These are phyloP conservation scores for Penicillium crustosum DNA, from an alignment of 2,329 filamentous ascomycete genomes.

Conservation along the genomic window DNA sequence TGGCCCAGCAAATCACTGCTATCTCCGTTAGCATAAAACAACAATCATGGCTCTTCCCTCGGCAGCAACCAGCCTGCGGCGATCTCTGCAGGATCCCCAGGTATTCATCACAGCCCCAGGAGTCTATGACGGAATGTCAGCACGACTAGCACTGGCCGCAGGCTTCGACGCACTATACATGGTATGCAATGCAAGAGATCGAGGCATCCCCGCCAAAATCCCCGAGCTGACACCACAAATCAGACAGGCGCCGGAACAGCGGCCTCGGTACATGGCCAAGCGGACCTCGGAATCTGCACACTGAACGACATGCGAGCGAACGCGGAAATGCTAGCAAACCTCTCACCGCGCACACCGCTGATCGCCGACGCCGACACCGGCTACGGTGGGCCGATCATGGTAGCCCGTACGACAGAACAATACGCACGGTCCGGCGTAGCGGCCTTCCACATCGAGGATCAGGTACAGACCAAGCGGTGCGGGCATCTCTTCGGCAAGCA, in stretches of 20 bases:
- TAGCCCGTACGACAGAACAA: slow-evolving; percentile 50
- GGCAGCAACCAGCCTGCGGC: slow-evolving; percentile 36
- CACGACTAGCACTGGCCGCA: slow-evolving; percentile 49
- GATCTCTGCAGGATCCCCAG: slow-evolving; percentile 33
- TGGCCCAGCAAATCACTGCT: neutral
- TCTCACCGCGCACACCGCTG: slow-evolving; percentile 50
- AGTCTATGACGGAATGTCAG: slow-evolving; percentile 54
- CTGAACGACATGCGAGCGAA: slow-evolving; percentile 55
- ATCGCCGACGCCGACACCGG: slow-evolving; percentile 58
- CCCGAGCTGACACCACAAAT: neutral
- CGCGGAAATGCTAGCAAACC: slow-evolving; percentile 55
- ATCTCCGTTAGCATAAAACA: neutral
- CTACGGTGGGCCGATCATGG: slow-evolving; percentile 53
- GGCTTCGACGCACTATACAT: slow-evolving; percentile 55
- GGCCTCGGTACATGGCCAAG: slow-evolving; percentile 50
- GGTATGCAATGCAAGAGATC: slow-evolving; percentile 34
- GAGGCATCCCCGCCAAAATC: neutral
- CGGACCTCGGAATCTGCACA: slow-evolving; percentile 53
- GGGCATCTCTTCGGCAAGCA: slow-evolving; percentile 44
- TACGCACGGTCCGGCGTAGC: slow-evolving; percentile 57
- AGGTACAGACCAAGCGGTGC: slow-evolving; percentile 49
- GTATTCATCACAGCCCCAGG: slow-evolving; percentile 49
- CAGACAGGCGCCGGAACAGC: slow-evolving; percentile 55
- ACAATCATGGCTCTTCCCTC: slow-evolving; percentile 26
- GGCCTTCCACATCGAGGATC: slow-evolving; percentile 59